Evolutionary conservation across 2,329 filamentous ascomycete species (phyloP).

Genomic region (Epichloe sibirici): DNA sequence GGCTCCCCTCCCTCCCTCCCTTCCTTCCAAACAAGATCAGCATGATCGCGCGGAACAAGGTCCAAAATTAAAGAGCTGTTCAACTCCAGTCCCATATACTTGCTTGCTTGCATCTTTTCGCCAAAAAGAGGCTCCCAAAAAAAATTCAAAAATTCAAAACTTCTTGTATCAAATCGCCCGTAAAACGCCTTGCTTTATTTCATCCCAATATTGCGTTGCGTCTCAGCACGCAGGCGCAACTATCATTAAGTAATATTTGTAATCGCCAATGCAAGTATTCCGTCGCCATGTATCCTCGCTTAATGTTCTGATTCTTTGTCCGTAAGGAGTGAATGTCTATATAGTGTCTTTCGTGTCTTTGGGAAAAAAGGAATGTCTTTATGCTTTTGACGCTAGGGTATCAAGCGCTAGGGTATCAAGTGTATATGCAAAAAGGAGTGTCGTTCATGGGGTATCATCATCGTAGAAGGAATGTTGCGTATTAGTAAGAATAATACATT

Average conservation of each 20-base stretch:
- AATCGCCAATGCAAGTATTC: conserved; percentile 2
- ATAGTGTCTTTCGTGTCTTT: conserved; percentile 10
- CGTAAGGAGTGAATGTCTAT: conserved; percentile 9
- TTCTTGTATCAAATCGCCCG: not conserved
- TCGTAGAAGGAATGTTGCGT: conserved; percentile 24
- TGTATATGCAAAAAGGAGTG: conserved; percentile 2
- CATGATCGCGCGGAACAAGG: too few species aligned
- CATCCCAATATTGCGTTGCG: not conserved
- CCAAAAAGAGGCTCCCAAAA: not conserved
- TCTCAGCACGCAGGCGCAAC: not conserved
- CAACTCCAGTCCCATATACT: not conserved
- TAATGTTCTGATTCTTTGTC: conserved; percentile 3
- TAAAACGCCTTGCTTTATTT: conserved; percentile 3
- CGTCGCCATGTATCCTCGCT: conserved; percentile 6
- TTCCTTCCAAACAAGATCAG: not conserved
- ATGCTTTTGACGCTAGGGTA: conserved; percentile 17
- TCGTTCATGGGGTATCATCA: conserved; percentile 16
- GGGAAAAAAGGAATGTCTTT: conserved; percentile 30
- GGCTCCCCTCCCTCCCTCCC: not conserved
- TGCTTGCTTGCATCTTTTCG: not conserved
- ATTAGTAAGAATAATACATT: conserved; percentile 17
- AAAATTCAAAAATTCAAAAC: not conserved
- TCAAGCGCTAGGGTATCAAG: conserved; percentile 6
- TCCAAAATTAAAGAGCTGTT: too few species aligned
- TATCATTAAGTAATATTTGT: not conserved